phyloP scores from a whole-genome alignment of 208 protist genomes.

The Ichthyophonus hoferi region DNA sequence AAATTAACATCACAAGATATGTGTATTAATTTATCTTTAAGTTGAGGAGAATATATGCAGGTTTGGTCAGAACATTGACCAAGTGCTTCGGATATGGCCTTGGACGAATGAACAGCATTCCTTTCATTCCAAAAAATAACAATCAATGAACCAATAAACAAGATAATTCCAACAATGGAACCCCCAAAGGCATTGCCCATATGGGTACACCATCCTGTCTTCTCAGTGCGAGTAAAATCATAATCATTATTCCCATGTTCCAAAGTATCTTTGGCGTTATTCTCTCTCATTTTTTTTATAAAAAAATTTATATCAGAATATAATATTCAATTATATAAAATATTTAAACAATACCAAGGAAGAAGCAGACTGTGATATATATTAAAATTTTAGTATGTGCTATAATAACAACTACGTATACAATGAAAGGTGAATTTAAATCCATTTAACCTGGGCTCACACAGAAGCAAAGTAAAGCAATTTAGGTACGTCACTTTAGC shows the following conservation, averaged over 20 bases:
- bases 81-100: neutral
- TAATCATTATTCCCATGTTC: neutral
- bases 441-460: too few relatives aligned
- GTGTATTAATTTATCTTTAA: neutral
- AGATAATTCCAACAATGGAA: neutral
- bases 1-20: neutral
- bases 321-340: too few relatives aligned
- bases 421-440: too few relatives aligned
- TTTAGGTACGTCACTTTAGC: too few relatives aligned
- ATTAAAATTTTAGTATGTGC: too few relatives aligned
- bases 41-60: neutral
- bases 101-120: neutral
- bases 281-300: too few relatives aligned
- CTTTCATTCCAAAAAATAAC: slow-evolving; percentile 21
- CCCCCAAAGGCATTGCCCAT: neutral
- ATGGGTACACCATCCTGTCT: neutral
- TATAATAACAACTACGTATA: too few relatives aligned
- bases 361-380: too few relatives aligned
- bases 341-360: too few relatives aligned
- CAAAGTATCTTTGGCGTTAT: too few relatives aligned
- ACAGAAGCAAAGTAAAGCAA: too few relatives aligned
- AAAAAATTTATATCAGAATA: too few relatives aligned
- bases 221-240: neutral
- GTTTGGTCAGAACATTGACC: neutral
- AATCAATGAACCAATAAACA: neutral